A percentile compares a stretch with the other conserved stretches of the same genome.
Conservation (phyloP, 2,329 filamentous ascomycete species). For the Cyphellophora attinorum region DNA sequence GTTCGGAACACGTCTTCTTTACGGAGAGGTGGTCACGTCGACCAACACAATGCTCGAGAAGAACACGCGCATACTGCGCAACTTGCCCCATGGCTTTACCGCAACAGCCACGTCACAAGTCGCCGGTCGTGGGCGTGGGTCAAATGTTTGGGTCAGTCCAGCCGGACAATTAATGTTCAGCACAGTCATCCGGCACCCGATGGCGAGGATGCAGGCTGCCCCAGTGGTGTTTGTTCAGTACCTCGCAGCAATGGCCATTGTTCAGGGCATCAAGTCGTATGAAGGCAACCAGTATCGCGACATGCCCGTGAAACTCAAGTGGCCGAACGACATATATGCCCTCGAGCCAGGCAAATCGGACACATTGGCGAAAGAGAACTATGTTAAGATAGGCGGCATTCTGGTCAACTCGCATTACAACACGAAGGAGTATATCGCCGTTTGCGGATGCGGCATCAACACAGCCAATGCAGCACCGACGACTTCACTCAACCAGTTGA, state of each 20-base stretch:
- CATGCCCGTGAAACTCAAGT: slow-evolving; percentile 80
- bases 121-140: slow-evolving; percentile 76
- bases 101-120: slow-evolving; percentile 79
- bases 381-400: slow-evolving; percentile 89
- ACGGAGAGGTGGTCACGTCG: slow-evolving; percentile 85
- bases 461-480: slow-evolving; percentile 75
- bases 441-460: slow-evolving; percentile 82
- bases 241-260: slow-evolving; percentile 76
- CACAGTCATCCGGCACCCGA: slow-evolving; percentile 73
- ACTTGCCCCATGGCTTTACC: slow-evolving; percentile 77
- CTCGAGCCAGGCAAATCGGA: slow-evolving; percentile 43
- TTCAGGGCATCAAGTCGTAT: slow-evolving; percentile 73
- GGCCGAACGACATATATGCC: slow-evolving; percentile 91
- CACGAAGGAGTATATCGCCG: slow-evolving; percentile 67
- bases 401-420: slow-evolving; percentile 81
- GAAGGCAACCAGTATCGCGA: slow-evolving; percentile 60
- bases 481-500: slow-evolving; percentile 70
- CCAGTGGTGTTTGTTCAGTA: slow-evolving; percentile 94
- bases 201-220: slow-evolving; percentile 58
- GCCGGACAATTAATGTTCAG: slow-evolving; percentile 81
- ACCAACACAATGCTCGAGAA: slow-evolving; percentile 92
- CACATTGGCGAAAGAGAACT: slow-evolving; percentile 27
- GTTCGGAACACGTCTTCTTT: slow-evolving; percentile 73
- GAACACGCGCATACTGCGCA: slow-evolving; percentile 70
- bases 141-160: slow-evolving; percentile 91